These are phyloP conservation scores for Penstemon barbatus DNA, from an alignment of 257 asterid species.

Conservation along the genomic window DNA sequence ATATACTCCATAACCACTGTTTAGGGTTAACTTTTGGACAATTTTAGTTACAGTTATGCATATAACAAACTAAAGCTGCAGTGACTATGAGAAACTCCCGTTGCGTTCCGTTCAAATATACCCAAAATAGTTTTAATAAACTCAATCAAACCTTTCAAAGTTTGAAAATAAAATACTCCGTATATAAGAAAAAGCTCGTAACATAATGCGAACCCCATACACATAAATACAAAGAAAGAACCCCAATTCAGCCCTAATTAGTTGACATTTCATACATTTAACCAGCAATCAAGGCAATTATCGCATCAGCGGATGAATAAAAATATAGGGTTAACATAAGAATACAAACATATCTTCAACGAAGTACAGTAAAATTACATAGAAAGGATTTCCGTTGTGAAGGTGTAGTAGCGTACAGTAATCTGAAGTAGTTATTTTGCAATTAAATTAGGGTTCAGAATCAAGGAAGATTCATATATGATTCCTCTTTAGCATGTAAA, in stretches of 20 bases:
- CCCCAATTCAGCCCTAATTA: neutral
- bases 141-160: neutral
- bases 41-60: neutral
- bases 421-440: too few species aligned
- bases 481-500: too few species aligned
- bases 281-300: too few species aligned
- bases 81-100: neutral
- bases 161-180: neutral
- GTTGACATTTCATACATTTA: neutral
- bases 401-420: too few species aligned
- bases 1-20: neutral
- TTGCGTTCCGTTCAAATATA: neutral
- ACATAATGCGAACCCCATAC: neutral
- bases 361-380: too few species aligned
- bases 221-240: neutral
- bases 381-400: too few species aligned
- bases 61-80: neutral
- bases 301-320: too few species aligned
- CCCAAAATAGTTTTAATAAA: neutral
- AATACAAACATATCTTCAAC: too few species aligned
- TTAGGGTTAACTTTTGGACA: too few species aligned
- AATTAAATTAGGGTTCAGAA: too few species aligned
- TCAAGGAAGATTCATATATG: too few species aligned
- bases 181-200: neutral
- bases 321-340: too few species aligned